A percentile compares a stretch with the other conserved stretches of the same genome.
Evolutionary conservation across 768 basidiomycete species (phyloP).

Genomic region (Imleria badia): DNA sequence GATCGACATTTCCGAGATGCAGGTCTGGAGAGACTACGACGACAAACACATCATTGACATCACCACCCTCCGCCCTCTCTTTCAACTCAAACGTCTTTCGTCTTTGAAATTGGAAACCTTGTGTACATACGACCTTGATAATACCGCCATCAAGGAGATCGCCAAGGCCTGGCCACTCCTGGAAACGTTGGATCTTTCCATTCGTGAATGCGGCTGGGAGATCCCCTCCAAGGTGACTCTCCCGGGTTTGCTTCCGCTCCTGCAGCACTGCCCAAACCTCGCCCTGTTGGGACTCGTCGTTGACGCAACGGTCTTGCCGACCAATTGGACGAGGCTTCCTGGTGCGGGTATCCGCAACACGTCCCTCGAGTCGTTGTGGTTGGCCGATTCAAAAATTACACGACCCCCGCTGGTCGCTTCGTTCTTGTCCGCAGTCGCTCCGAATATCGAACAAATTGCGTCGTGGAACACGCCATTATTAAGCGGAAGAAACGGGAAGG

Average conservation of each 20-base stretch:
- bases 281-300: conserved; percentile 28
- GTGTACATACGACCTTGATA: conserved; percentile 27
- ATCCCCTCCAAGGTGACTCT: conserved; percentile 29
- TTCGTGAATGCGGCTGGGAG: conserved; percentile 33
- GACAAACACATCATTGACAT: conserved; percentile 31
- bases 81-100: conserved; percentile 20
- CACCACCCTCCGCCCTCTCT: conserved; percentile 24
- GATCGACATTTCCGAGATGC: conserved; percentile 32
- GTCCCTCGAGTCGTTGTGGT: conserved; percentile 28
- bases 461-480: conserved; percentile 33
- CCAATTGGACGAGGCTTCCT: background rate
- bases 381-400: conserved; percentile 29
- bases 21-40: conserved; percentile 29
- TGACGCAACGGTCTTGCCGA: conserved; percentile 25
- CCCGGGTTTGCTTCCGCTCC: conserved; percentile 21
- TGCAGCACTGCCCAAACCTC: conserved; percentile 24
- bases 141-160: conserved; percentile 25
- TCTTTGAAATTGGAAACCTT: conserved; percentile 29
- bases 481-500: conserved; percentile 23
- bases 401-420: conserved; percentile 26
- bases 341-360: conserved; percentile 26
- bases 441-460: conserved; percentile 28
- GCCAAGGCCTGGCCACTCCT: conserved; percentile 28
- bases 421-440: conserved; percentile 30
- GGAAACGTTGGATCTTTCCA: conserved; percentile 28